These are phyloP conservation scores for Physcia stellaris DNA, from an alignment of 495 filamentous ascomycete genomes.

Conservation along the genomic window DNA sequence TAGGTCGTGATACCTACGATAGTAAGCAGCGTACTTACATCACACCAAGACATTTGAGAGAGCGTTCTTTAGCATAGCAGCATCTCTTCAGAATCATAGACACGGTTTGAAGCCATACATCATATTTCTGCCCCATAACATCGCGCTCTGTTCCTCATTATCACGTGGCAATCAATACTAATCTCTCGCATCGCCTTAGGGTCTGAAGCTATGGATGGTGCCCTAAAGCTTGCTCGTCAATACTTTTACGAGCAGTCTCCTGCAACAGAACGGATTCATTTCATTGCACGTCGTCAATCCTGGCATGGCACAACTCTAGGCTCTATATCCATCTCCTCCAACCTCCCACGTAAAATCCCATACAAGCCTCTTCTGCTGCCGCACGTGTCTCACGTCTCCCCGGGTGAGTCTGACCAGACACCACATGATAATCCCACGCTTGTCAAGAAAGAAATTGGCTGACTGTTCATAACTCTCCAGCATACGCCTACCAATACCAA, in stretches of 20 bases:
- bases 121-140: too few species aligned
- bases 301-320: constrained; percentile 69
- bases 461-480: too few species aligned
- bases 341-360: constrained; percentile 44
- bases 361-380: constrained; percentile 52
- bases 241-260: constrained; percentile 42
- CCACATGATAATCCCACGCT: too few species aligned
- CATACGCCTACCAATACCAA: constrained; percentile 47
- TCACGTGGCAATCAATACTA: not conserved
- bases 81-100: too few species aligned
- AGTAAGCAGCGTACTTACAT: too few species aligned
- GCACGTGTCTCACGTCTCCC: constrained; percentile 50
- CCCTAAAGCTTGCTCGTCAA: constrained; percentile 50
- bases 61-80: too few species aligned
- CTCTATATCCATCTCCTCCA: constrained; percentile 47
- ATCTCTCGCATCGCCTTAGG: constrained; percentile 25
- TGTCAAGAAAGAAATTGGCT: too few species aligned
- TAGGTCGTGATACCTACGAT: too few species aligned
- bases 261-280: constrained; percentile 36
- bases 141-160: not conserved
- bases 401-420: too few species aligned
- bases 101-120: too few species aligned
- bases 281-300: constrained; percentile 54
- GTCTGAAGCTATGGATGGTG: constrained; percentile 58
- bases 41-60: too few species aligned